Base-by-base conservation (phyloP, 2,329 filamentous ascomycete genomes). In the Nothopassalora personata region DNA sequence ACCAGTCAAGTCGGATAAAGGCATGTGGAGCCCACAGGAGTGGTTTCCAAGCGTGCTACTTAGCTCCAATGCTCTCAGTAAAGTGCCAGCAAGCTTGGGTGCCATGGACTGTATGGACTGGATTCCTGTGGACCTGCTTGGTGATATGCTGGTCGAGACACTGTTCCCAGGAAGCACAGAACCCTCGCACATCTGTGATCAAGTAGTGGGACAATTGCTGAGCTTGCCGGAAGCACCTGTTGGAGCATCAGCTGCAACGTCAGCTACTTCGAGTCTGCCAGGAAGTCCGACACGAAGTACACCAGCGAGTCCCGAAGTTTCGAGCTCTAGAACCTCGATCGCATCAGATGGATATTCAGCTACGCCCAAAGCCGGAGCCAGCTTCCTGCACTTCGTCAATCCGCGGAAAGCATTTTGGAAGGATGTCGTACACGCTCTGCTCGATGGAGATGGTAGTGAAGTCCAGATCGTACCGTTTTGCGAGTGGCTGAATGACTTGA, bases 1-100 rank as follows among this genome's bases (percentile, higher is more conserved):
- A 1, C 61, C 61, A 15, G 27, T 53, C 19, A 51, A 52, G 46
- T 56, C 55, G 1, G 19, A 51, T 7, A 34, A 55, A 10, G 73
- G 72, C 1, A 30, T 68, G 2, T 86, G 83, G 83, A 85, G 82
- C 60, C 72, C 69, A 28, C 75, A 80, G 9, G 84, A 86, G 62
- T 85, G 81, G 79, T 67, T 86, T 2, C 83, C 83, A 0, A 70
- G 64, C 11, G 53, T 77, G 27, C 61, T 77, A 11, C 74, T 75
- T 0, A 82, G 79, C 53, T 83, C 80, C 0, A 69, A 79, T 15
- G 69, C 77, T 53, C 69, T 85, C 0, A 75, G 77, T 0, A 68
- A 76, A 5, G 65, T 85, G 3, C 83, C 83, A 0, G 56, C 60
- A 1, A 67, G 71, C 1, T 71, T 84, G 0, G 82, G 80, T 0